These are phyloP conservation scores for Exophiala sp. DNA, from an alignment of 2,329 filamentous ascomycete species.

Conservation along the genomic window DNA sequence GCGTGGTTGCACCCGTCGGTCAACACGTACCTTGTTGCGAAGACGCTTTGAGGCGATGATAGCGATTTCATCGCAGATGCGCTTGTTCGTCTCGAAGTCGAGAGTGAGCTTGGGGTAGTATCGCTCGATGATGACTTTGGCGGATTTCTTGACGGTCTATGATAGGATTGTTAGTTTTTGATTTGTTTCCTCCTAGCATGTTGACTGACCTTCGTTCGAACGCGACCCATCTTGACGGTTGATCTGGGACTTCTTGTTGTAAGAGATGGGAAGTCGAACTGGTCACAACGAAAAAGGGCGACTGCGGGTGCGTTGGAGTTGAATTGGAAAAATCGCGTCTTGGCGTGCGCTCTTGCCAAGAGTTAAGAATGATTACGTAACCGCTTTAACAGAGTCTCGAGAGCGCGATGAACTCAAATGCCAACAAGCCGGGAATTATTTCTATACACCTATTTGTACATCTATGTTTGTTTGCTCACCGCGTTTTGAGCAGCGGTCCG, in stretches of 20 bases:
- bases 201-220: conserved; percentile 44
- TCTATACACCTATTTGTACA: conserved; percentile 17
- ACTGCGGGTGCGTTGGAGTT: neutral
- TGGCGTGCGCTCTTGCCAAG: conserved; percentile 6
- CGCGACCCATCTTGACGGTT: conserved; percentile 48
- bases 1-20: neutral
- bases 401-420: neutral
- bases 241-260: conserved; percentile 7
- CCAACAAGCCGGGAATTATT: neutral
- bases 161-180: conserved; percentile 4
- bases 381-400: neutral
- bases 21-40: conserved; percentile 81
- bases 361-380: neutral
- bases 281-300: neutral
- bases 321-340: neutral
- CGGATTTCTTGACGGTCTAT: conserved; percentile 74
- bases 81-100: conserved; percentile 99
- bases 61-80: conserved; percentile 99
- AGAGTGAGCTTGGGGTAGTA: conserved; percentile 98
- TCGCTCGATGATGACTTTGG: conserved; percentile 99
- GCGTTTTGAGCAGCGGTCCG: conserved; percentile 1
- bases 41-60: conserved; percentile 99
- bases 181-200: neutral
- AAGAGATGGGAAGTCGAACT: conserved; percentile 1
- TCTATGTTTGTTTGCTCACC: conserved; percentile 4